These are phyloP conservation scores for Leptographium procerum DNA, from an alignment of 2,329 filamentous ascomycete genomes.

Conservation along the genomic window DNA sequence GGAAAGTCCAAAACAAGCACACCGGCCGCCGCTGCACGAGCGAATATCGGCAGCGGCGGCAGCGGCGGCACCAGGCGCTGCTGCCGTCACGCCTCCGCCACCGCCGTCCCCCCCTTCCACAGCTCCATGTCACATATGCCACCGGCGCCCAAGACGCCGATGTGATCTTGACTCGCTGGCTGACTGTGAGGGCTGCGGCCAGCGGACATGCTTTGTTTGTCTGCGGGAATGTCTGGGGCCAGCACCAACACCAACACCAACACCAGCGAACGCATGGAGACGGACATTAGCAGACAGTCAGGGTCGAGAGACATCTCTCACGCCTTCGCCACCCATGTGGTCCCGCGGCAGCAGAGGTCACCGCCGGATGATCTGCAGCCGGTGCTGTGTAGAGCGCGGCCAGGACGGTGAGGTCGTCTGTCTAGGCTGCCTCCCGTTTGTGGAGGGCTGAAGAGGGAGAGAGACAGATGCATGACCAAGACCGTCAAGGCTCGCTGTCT, in stretches of 20 bases:
- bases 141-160: conserved; percentile 51
- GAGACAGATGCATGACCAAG: not conserved
- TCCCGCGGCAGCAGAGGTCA: conserved; percentile 29
- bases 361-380: conserved; percentile 48
- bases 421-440: conserved; percentile 42
- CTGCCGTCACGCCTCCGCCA: not conserved
- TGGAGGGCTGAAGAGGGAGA: conserved; percentile 13
- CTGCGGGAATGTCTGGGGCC: conserved; percentile 47
- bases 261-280: conserved; percentile 1
- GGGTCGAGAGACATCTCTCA: not conserved
- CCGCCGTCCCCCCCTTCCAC: not conserved
- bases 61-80: too few relatives aligned
- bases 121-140: conserved; percentile 54
- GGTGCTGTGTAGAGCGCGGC: conserved; percentile 56
- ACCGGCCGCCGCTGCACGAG: not conserved
- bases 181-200: conserved; percentile 49
- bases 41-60: not conserved
- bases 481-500: not conserved
- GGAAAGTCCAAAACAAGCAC: not conserved
- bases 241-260: conserved; percentile 4
- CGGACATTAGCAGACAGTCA: not conserved
- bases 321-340: conserved; percentile 16
- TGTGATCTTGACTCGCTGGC: conserved; percentile 55
- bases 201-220: conserved; percentile 58
- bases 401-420: conserved; percentile 55